Percentiles rank a stretch among this genome's conserved stretches.
These are phyloP conservation scores for Neurospora sp. DNA, from an alignment of 495 filamentous ascomycete genomes.

Conservation along the genomic window DNA sequence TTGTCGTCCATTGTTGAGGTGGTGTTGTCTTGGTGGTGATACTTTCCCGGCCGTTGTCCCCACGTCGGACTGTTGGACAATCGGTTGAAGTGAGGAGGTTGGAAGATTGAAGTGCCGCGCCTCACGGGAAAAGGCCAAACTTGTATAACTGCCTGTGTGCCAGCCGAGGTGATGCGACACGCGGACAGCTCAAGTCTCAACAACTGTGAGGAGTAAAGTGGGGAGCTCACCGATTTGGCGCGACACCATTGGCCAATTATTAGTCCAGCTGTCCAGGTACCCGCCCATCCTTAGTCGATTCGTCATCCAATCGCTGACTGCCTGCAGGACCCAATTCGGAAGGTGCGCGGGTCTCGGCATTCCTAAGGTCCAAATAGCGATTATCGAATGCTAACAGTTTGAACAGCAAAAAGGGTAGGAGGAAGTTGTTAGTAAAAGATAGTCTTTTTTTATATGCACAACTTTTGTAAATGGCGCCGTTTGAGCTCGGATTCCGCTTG, in stretches of 20 bases:
- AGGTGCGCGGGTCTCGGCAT: not conserved
- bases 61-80: not conserved
- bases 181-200: not conserved
- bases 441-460: not conserved
- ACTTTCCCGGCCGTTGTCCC: not conserved
- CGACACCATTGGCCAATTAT: not conserved
- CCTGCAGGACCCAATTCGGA: not conserved
- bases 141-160: not conserved
- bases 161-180: not conserved
- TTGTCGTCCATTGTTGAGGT: slow-evolving; percentile 20
- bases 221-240: not conserved
- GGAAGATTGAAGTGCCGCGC: not conserved
- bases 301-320: not conserved
- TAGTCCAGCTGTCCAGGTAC: not conserved
- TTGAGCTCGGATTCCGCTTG: not conserved
- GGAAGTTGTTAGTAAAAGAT: no score
- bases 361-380: not conserved
- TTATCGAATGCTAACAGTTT: not conserved
- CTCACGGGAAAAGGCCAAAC: not conserved
- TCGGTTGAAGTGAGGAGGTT: not conserved
- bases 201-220: not conserved
- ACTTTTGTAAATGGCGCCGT: not conserved
- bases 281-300: not conserved
- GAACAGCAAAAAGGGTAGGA: no score
- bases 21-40: not conserved